These are phyloP conservation scores for Effrenium voratum DNA, from an alignment of 73 alveolate genomes.

Conservation along the genomic window DNA sequence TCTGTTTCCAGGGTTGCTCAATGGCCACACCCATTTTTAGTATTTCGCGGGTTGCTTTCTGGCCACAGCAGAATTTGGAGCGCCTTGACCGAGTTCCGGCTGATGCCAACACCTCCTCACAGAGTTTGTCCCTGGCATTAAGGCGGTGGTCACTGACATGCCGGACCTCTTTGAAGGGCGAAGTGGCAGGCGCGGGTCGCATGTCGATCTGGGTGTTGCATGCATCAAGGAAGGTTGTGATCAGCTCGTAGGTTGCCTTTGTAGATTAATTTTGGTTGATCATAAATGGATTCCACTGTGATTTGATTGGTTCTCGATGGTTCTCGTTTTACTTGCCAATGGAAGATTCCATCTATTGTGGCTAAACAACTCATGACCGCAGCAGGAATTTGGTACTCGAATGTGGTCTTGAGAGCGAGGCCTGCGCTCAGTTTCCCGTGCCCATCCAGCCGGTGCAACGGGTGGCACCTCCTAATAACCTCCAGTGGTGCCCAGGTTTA, in stretches of 20 bases:
- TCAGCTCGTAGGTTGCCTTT: background rate
- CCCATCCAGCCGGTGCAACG: too few species aligned
- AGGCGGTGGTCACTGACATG: constrained; percentile 64
- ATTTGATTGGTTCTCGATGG: background rate
- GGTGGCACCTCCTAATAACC: too few species aligned
- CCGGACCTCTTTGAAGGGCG: constrained; percentile 69
- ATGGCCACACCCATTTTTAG: background rate
- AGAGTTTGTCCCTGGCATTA: background rate
- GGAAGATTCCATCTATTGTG: too few species aligned
- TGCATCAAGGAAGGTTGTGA: background rate
- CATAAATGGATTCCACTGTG: background rate
- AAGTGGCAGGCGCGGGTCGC: constrained; percentile 23
- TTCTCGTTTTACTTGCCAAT: background rate
- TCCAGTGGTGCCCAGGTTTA: too few species aligned
- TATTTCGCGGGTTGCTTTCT: background rate
- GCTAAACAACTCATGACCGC: too few species aligned
- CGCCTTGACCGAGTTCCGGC: background rate
- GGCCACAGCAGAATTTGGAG: too few species aligned
- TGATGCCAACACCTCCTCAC: too few species aligned
- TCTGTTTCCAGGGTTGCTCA: background rate
- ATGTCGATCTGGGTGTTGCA: background rate
- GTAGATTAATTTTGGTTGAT: background rate
- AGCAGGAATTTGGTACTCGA: too few species aligned
- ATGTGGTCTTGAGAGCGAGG: too few species aligned
- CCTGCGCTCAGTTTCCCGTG: too few species aligned